A percentile compares a stretch with the other conserved stretches of the same genome.
These are phyloP conservation scores for Cryptosporidium viatorum DNA, from an alignment of 169 alveolate genomes.

Conservation along the genomic window DNA sequence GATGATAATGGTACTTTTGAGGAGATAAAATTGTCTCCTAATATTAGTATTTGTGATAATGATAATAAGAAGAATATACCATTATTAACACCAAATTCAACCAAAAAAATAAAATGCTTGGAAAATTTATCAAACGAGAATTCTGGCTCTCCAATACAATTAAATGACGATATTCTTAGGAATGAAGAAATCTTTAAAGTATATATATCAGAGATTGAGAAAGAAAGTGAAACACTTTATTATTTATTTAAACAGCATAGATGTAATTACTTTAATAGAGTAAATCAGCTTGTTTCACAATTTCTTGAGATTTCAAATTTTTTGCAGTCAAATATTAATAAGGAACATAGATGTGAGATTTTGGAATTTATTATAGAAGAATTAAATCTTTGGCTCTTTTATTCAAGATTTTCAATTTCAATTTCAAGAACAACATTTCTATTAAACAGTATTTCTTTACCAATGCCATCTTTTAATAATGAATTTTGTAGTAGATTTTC, in stretches of 20 bases:
- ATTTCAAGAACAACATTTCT: slow-evolving; percentile 51
- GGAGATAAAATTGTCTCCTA: background rate
- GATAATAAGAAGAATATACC: background rate
- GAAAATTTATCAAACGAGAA: background rate
- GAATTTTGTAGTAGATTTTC: slow-evolving; percentile 19
- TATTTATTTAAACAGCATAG: slow-evolving; percentile 89
- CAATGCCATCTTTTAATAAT: slow-evolving; percentile 49
- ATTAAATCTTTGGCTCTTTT: slow-evolving; percentile 69
- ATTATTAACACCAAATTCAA: background rate
- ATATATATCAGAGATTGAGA: slow-evolving; percentile 64
- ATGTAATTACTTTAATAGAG: slow-evolving; percentile 87
- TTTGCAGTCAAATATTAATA: slow-evolving; percentile 36
- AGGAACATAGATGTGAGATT: slow-evolving; percentile 65
- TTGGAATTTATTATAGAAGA: slow-evolving; percentile 70
- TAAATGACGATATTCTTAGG: background rate
- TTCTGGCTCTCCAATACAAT: slow-evolving; percentile 11
- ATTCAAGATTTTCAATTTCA: slow-evolving; percentile 65
- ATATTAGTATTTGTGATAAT: background rate
- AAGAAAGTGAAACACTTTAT: slow-evolving; percentile 63
- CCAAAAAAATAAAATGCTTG: background rate
- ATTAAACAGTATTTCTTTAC: slow-evolving; percentile 51
- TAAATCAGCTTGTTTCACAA: slow-evolving; percentile 83
- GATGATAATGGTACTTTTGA: slow-evolving; percentile 3
- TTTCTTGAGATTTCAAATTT: slow-evolving; percentile 81
- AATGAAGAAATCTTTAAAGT: slow-evolving; percentile 42